Conservation (phyloP, 1,284 basidiomycete genomes). For the Schizophyllum commune region DNA sequence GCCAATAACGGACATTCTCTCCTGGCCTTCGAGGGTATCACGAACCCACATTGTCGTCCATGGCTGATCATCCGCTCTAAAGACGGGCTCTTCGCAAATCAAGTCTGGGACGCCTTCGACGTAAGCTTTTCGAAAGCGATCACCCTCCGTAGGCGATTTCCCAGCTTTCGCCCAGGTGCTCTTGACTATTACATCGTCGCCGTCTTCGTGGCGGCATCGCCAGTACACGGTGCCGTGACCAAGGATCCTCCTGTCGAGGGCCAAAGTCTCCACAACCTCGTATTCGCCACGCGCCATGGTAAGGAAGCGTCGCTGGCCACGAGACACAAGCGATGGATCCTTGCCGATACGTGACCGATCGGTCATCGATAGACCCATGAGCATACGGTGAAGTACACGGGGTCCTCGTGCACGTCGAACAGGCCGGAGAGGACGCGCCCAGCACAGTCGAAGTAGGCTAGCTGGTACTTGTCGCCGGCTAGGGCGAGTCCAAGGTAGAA, state of each 20-base stretch:
- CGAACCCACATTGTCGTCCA: neutral
- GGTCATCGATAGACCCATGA: no score
- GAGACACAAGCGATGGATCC: no score
- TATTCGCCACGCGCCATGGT: neutral
- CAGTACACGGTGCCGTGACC: slow-evolving; percentile 9
- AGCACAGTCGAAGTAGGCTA: no score
- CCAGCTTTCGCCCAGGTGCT: slow-evolving; percentile 6
- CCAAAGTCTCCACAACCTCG: neutral
- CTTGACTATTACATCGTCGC: slow-evolving; percentile 8
- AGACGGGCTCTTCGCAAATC: slow-evolving; percentile 3
- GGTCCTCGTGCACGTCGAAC: no score
- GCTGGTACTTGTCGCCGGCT: no score
- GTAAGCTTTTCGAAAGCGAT: neutral
- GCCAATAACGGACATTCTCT: neutral
- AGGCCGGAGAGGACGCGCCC: no score
- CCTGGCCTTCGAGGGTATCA: neutral
- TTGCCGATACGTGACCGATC: no score
- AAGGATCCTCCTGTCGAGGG: slow-evolving; percentile 2
- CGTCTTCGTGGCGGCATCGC: slow-evolving; percentile 1
- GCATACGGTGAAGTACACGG: no score
- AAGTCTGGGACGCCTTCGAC: slow-evolving; percentile 5
- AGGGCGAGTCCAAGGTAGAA: no score
- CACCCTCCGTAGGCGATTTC: neutral
- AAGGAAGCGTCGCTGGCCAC: no score
- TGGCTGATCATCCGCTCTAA: neutral